Conservation (phyloP, 2,329 filamentous ascomycete species). For the Colletotrichum sp. region DNA sequence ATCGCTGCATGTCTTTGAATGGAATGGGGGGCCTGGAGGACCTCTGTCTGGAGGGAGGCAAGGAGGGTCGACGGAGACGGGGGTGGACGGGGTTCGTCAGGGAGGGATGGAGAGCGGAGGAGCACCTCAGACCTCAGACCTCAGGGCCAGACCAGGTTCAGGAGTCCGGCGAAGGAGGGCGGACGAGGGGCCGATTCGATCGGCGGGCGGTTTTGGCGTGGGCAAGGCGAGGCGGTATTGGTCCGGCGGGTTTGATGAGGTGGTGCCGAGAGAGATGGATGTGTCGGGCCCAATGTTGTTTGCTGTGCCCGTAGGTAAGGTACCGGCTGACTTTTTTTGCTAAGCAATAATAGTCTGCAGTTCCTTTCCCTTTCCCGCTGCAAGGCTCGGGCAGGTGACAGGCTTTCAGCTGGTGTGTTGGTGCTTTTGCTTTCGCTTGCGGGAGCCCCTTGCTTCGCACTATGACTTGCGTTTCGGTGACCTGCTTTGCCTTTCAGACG, state of each 20-base stretch:
- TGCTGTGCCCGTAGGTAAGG: not conserved
- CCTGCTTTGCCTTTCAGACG: slow-evolving; percentile 6
- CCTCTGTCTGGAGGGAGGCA: not conserved
- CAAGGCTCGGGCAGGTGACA: not conserved
- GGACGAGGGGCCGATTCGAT: slow-evolving; percentile 14
- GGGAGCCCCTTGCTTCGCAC: slow-evolving; percentile 11
- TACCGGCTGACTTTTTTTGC: not conserved
- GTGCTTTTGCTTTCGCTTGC: not conserved
- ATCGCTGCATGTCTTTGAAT: slow-evolving; percentile 23
- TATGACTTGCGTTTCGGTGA: not conserved
- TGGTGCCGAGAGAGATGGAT: not conserved
- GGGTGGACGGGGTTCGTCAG: not conserved
- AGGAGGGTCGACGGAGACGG: not conserved
- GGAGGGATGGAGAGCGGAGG: not conserved
- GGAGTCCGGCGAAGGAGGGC: slow-evolving; percentile 12
- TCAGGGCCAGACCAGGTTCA: slow-evolving; percentile 9
- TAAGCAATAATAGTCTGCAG: not conserved
- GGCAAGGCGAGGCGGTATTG: not conserved
- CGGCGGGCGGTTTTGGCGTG: not conserved
- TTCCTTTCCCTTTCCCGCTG: not conserved
- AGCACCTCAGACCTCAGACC: not conserved
- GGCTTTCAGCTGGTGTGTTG: not conserved
- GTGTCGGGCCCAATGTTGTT: not conserved
- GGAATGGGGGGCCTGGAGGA: not conserved
- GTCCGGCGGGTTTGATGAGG: slow-evolving; percentile 7